phyloP scores from a whole-genome alignment of 768 basidiomycete genomes.

The Tricholoma furcatifolium region DNA sequence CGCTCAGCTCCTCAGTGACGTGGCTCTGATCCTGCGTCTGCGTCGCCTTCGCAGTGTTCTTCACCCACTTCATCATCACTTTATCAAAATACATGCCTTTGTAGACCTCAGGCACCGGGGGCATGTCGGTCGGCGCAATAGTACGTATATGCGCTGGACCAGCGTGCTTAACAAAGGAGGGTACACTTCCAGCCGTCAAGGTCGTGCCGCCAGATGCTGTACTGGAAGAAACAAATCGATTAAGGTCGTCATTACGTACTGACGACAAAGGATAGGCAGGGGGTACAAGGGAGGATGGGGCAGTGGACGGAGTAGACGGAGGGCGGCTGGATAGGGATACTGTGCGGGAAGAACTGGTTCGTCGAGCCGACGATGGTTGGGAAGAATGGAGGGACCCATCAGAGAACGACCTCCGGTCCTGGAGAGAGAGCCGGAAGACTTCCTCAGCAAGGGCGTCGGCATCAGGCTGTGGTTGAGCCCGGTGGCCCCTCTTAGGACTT shows the following conservation, averaged over 20 bases:
- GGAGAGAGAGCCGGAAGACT: constrained; percentile 43
- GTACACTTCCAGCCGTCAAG: constrained; percentile 66
- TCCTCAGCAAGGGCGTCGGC: constrained; percentile 40
- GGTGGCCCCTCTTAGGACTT: constrained; percentile 44
- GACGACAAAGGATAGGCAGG: constrained; percentile 54
- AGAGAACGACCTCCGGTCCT: constrained; percentile 29
- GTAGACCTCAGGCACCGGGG: constrained; percentile 69
- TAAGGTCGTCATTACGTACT: constrained; percentile 70
- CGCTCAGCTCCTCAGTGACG: constrained; percentile 51
- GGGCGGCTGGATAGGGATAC: constrained; percentile 28
- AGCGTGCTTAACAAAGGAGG: constrained; percentile 82
- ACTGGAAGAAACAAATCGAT: constrained; percentile 88
- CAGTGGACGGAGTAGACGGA: constrained; percentile 10
- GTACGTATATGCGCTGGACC: constrained; percentile 77
- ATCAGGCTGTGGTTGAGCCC: constrained; percentile 34
- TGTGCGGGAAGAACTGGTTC: constrained; percentile 19
- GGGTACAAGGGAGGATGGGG: constrained; percentile 28
- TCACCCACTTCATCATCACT: constrained; percentile 83
- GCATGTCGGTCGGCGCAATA: constrained; percentile 81
- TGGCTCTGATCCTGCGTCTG: constrained; percentile 28
- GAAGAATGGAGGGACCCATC: constrained; percentile 13
- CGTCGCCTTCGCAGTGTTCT: constrained; percentile 42
- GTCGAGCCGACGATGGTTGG: constrained; percentile 19
- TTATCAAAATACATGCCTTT: constrained; percentile 90
- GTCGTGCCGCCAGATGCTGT: constrained; percentile 81